phyloP scores from a whole-genome alignment of 441 rosid genomes.

The Omphalea diandra region DNA sequence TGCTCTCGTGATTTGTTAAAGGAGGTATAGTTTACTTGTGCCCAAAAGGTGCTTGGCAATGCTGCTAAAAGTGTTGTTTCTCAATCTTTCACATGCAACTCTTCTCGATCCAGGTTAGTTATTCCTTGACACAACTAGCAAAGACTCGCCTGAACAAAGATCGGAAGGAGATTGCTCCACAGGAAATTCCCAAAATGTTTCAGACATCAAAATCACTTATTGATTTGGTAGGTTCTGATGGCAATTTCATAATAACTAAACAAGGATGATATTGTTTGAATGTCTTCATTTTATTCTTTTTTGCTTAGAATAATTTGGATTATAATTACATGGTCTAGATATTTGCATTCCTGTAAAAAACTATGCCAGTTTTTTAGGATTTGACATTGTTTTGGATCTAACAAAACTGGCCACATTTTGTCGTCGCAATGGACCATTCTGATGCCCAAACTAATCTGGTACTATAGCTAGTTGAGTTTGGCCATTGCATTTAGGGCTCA shows the following conservation, averaged over 20 bases:
- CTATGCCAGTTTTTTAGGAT: not conserved
- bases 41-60: conserved; percentile 3
- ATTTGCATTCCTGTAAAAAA: not conserved
- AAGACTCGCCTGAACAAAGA: conserved; percentile 85
- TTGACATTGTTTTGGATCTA: conserved; percentile 11
- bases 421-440: not conserved
- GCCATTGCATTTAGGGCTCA: not conserved
- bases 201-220: conserved; percentile 69
- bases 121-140: conserved; percentile 92
- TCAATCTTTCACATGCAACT: conserved; percentile 29
- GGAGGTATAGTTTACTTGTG: conserved; percentile 53
- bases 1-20: conserved; percentile 87
- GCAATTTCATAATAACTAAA: conserved; percentile 10
- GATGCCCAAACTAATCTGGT: not conserved
- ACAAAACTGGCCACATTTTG: not conserved
- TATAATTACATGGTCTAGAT: not conserved
- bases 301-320: conserved; percentile 1
- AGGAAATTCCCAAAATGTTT: conserved; percentile 81
- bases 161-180: conserved; percentile 81
- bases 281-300: not conserved
- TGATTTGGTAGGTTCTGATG: conserved; percentile 77
- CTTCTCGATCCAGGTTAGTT: conserved; percentile 75
- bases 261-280: not conserved
- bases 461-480: not conserved
- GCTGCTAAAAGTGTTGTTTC: conserved; percentile 27